These are phyloP conservation scores for Infundibulicybe gibba DNA, from an alignment of 768 basidiomycete genomes.

Conservation along the genomic window DNA sequence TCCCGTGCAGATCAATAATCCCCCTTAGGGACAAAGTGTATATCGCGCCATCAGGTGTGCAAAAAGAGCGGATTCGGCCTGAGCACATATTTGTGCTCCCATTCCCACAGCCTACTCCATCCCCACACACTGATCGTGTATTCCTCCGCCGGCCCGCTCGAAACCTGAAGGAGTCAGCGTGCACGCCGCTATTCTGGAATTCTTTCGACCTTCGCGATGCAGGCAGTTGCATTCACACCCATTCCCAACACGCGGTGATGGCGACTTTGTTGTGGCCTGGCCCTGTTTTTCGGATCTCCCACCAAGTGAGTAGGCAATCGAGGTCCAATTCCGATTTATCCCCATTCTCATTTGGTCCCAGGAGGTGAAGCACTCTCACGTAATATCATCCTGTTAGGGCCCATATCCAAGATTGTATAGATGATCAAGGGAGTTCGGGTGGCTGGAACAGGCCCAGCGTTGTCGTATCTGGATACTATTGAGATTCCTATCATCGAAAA, in stretches of 20 bases:
- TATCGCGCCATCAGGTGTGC: slow-evolving; percentile 54
- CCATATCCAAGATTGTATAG: slow-evolving; percentile 27
- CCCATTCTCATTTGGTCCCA: slow-evolving; percentile 13
- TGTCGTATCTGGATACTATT: slow-evolving; percentile 84
- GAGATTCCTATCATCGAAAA: slow-evolving; percentile 89
- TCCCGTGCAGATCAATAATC: not conserved
- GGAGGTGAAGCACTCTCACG: slow-evolving; percentile 31
- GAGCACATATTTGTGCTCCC: slow-evolving; percentile 87
- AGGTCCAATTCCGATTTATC: slow-evolving; percentile 5
- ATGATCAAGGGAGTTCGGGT: slow-evolving; percentile 91
- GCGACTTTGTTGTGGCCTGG: slow-evolving; percentile 77
- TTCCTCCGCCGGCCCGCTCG: slow-evolving; percentile 73
- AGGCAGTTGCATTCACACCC: slow-evolving; percentile 88
- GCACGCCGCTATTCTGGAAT: slow-evolving; percentile 92
- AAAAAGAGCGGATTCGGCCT: slow-evolving; percentile 72
- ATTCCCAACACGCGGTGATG: slow-evolving; percentile 89
- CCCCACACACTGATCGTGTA: slow-evolving; percentile 64
- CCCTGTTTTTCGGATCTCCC: slow-evolving; percentile 72
- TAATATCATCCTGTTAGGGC: not conserved
- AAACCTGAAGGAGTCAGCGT: slow-evolving; percentile 80
- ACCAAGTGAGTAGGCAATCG: slow-evolving; percentile 50
- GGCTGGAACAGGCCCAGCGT: slow-evolving; percentile 69
- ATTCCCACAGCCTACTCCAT: slow-evolving; percentile 59
- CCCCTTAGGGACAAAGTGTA: slow-evolving; percentile 36
- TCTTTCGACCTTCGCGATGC: slow-evolving; percentile 78